Percentiles rank a stretch among this genome's conserved stretches.
phyloP scores from a whole-genome alignment of 805 yeast genomes.

The Zygotorulaspora florentina region DNA sequence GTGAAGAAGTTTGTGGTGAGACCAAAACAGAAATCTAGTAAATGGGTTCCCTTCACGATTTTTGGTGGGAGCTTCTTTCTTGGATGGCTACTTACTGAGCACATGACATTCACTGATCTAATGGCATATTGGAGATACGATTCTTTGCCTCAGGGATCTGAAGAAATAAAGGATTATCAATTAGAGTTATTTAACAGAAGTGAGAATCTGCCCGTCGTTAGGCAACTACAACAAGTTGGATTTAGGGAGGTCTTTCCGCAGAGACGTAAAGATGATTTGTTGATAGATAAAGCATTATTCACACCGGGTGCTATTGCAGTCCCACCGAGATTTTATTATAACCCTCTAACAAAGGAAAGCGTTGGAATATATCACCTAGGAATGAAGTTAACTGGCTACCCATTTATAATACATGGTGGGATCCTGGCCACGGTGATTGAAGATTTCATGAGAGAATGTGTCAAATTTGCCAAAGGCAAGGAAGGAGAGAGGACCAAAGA shows the following conservation, averaged over 20 bases:
- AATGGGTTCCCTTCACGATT: slow-evolving; percentile 26
- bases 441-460: slow-evolving; percentile 62
- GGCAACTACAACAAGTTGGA: slow-evolving; percentile 41
- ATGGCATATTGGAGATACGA: slow-evolving; percentile 35
- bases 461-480: slow-evolving; percentile 36
- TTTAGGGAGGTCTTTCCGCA: slow-evolving; percentile 33
- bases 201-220: slow-evolving; percentile 47
- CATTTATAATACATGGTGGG: slow-evolving; percentile 86
- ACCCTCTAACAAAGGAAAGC: slow-evolving; percentile 51
- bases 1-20: slow-evolving; percentile 14
- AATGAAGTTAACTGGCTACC: slow-evolving; percentile 76
- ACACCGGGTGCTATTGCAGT: slow-evolving; percentile 78
- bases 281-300: slow-evolving; percentile 48
- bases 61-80: slow-evolving; percentile 30
- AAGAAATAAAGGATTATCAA: slow-evolving; percentile 31
- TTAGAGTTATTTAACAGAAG: slow-evolving; percentile 44
- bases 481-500: slow-evolving; percentile 38
- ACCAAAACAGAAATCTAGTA: slow-evolving; percentile 10
- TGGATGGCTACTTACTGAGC: slow-evolving; percentile 34
- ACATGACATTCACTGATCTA: slow-evolving; percentile 35
- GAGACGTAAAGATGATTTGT: slow-evolving; percentile 44
- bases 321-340: slow-evolving; percentile 64
- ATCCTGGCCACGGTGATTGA: slow-evolving; percentile 75
- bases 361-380: slow-evolving; percentile 74
- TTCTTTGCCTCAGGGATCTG: slow-evolving; percentile 28